Percentiles rank a stretch among this genome's conserved stretches.
phyloP scores from a whole-genome alignment of 495 filamentous ascomycete species.

The Friedmanniomyces simplex region DNA sequence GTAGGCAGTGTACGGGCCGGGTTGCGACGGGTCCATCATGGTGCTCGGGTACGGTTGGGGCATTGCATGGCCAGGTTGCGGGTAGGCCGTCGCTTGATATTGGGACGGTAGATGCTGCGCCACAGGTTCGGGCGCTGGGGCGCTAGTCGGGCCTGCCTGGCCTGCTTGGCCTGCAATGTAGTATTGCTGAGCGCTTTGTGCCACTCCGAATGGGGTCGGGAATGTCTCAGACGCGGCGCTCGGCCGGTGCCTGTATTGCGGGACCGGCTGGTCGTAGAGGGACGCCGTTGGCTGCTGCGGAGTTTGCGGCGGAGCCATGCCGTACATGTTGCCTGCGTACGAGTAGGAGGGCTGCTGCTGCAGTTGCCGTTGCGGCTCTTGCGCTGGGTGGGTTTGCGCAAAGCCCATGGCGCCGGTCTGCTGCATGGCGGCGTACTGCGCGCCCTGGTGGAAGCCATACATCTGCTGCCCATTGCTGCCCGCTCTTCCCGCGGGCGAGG shows the following conservation, averaged over 20 bases:
- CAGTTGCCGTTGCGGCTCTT: slow-evolving; percentile 24
- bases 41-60: slow-evolving; percentile 24
- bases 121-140: slow-evolving; percentile 45
- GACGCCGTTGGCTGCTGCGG: slow-evolving; percentile 43
- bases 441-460: slow-evolving; percentile 49
- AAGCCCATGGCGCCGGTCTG: slow-evolving; percentile 41
- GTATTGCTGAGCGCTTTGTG: slow-evolving; percentile 54
- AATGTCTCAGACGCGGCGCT: slow-evolving; percentile 74
- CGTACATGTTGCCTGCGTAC: slow-evolving; percentile 64
- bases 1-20: slow-evolving; percentile 14
- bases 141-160: slow-evolving; percentile 48
- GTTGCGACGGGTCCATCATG: slow-evolving; percentile 45
- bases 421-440: slow-evolving; percentile 42
- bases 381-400: slow-evolving; percentile 41
- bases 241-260: slow-evolving; percentile 70
- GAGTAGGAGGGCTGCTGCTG: slow-evolving; percentile 37
- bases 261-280: slow-evolving; percentile 67
- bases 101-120: slow-evolving; percentile 39
- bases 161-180: slow-evolving; percentile 55
- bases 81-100: slow-evolving; percentile 44
- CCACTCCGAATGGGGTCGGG: slow-evolving; percentile 54
- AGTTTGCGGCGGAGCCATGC: slow-evolving; percentile 45
- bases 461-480: slow-evolving; percentile 33
- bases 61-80: slow-evolving; percentile 43
- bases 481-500: slow-evolving; percentile 30